Percentiles rank a stretch among this genome's conserved stretches.
phyloP scores from a whole-genome alignment of 2,329 filamentous ascomycete species.

The Lasiodiplodia hormozganensis region DNA sequence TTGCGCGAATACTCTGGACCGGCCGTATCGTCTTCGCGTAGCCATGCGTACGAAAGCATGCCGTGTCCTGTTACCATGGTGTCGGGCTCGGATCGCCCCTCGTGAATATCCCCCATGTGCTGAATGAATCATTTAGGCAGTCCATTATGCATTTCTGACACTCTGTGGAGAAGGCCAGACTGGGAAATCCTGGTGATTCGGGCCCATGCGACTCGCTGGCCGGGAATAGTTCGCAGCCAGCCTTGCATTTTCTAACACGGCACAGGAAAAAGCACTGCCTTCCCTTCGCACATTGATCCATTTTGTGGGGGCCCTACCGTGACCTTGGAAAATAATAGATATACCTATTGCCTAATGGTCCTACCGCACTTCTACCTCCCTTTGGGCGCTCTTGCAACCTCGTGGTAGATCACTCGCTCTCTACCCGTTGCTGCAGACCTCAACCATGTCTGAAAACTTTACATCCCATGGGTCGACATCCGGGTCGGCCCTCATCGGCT shows the following conservation, averaged over 20 bases:
- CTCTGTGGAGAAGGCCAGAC: background rate
- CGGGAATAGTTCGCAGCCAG: background rate
- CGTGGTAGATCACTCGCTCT: background rate
- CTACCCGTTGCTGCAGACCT: conserved; percentile 10
- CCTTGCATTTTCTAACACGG: background rate
- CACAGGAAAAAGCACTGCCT: background rate
- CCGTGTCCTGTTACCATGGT: background rate
- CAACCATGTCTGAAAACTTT: background rate
- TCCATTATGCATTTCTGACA: background rate
- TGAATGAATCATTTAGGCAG: background rate
- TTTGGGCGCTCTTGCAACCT: conserved; percentile 1
- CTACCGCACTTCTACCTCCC: background rate
- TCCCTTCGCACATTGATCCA: background rate
- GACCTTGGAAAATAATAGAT: background rate
- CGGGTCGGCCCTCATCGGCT: conserved; percentile 32
- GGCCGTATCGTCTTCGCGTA: background rate
- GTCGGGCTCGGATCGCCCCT: background rate
- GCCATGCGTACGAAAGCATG: background rate
- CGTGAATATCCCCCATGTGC: background rate
- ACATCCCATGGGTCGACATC: background rate
- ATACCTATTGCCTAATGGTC: background rate
- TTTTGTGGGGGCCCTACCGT: background rate
- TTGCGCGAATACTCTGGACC: background rate
- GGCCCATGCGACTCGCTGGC: background rate
- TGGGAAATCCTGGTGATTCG: background rate